Evolutionary conservation across 2,329 filamentous ascomycete species (phyloP).

Genomic region (Trichoderma citrinoviride): DNA sequence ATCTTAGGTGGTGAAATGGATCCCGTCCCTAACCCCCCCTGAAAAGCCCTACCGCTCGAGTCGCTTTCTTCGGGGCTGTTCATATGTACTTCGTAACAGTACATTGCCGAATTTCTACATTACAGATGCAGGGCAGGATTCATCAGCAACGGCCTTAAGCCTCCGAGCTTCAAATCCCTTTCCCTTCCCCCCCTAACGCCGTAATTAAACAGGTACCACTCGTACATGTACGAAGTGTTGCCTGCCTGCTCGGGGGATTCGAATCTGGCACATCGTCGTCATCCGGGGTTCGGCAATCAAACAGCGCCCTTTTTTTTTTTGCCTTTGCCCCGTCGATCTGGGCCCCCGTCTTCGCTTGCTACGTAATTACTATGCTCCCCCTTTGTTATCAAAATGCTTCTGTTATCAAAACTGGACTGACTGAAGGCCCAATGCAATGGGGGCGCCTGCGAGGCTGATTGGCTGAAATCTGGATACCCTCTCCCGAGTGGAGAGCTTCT

Average conservation of each 20-base stretch:
- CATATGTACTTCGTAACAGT: too few relatives aligned
- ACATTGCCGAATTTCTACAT: neutral
- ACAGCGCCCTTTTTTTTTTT: too few relatives aligned
- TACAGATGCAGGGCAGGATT: neutral
- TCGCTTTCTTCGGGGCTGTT: too few relatives aligned
- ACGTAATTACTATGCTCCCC: too few relatives aligned
- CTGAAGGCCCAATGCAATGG: too few relatives aligned
- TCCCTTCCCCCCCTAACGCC: slow-evolving; percentile 10
- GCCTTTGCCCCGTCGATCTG: slow-evolving; percentile 13
- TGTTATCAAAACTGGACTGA: too few relatives aligned
- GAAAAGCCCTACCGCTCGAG: neutral
- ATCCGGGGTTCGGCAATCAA: slow-evolving; percentile 21
- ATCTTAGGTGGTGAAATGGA: too few relatives aligned
- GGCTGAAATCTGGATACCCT: neutral
- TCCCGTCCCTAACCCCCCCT: neutral
- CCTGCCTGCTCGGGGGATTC: neutral
- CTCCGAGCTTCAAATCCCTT: neutral
- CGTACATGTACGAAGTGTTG: too few relatives aligned
- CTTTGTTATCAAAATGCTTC: neutral
- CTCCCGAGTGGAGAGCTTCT: too few relatives aligned
- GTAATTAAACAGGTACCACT: neutral
- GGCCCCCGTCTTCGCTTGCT: neutral
- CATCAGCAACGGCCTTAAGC: neutral
- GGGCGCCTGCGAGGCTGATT: neutral
- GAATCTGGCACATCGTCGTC: slow-evolving; percentile 1